A percentile compares a stretch with the other conserved stretches of the same genome.
Evolutionary conservation across 1,139 yeast species (phyloP).

Genomic region (Taphrina pruni): DNA sequence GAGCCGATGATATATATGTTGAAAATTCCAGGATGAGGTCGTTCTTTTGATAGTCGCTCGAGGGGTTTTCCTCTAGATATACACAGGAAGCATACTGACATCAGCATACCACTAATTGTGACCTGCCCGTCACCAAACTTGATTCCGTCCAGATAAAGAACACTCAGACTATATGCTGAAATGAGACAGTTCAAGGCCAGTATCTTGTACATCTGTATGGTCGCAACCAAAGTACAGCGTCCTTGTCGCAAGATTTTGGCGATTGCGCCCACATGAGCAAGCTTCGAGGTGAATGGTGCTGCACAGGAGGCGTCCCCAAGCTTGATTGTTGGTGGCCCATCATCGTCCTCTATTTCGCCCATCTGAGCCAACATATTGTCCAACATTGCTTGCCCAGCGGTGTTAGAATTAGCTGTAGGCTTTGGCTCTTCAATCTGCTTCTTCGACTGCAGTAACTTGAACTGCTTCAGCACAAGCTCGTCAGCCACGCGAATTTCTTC

Average conservation of each 20-base stretch:
- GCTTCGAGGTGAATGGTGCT: conserved; percentile 96
- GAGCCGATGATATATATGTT: conserved; percentile 96
- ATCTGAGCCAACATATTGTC: conserved; percentile 65
- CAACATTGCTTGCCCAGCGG: conserved; percentile 63
- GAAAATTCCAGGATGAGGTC: conserved; percentile 98
- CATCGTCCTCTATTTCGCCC: conserved; percentile 69
- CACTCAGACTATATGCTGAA: conserved; percentile 93
- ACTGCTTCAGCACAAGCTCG: conserved; percentile 46
- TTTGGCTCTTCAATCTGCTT: conserved; percentile 48
- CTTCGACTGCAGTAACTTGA: neutral
- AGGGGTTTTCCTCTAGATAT: conserved; percentile 93
- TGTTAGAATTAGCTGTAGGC: conserved; percentile 49
- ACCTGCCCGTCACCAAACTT: conserved; percentile 98
- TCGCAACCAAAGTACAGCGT: conserved; percentile 95
- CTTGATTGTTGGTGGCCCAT: conserved; percentile 89
- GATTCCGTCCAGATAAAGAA: conserved; percentile 93
- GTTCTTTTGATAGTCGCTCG: conserved; percentile 84
- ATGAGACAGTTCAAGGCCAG: conserved; percentile 95
- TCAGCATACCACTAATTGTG: conserved; percentile 85
- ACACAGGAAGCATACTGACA: conserved; percentile 93
- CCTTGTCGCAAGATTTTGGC: conserved; percentile 97
- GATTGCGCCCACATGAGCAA: conserved; percentile 89
- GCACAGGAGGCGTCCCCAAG: conserved; percentile 99
- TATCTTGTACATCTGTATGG: conserved; percentile 98
- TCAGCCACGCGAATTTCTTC: conserved; percentile 61